Conservation (phyloP, 176 grass and related monocot species). For the barley (Hordeum vulgare) region DNA sequence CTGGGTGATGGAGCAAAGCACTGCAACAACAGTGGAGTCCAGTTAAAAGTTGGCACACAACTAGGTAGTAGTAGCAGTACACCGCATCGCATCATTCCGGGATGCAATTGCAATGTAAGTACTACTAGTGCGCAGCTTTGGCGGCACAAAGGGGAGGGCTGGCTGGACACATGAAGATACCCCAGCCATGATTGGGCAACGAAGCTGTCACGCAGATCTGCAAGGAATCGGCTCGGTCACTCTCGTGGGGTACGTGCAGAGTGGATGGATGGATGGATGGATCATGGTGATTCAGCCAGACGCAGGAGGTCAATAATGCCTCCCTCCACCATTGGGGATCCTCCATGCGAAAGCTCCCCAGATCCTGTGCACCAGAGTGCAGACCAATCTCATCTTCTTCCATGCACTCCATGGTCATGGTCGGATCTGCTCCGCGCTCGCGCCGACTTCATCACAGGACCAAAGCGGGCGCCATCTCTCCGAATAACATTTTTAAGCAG, state of each 20-base stretch:
- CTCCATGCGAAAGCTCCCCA: background rate
- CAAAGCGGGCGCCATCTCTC: background rate
- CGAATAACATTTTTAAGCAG: background rate
- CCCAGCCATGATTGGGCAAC: background rate
- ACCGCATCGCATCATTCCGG: background rate
- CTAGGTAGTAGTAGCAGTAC: no score
- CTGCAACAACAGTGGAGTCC: constrained; percentile 16
- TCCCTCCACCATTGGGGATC: constrained; percentile 8
- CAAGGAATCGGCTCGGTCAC: background rate
- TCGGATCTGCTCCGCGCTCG: background rate
- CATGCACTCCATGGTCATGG: background rate
- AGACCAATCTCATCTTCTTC: background rate
- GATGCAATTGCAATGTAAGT: constrained; percentile 13
- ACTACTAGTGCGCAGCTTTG: background rate
- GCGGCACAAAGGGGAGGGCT: background rate
- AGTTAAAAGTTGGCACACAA: constrained; percentile 5
- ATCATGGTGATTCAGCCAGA: background rate
- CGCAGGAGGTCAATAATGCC: constrained; percentile 14
- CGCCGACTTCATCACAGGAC: background rate
- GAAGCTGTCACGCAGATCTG: constrained; percentile 16
- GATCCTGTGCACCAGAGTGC: background rate
- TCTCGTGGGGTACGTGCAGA: background rate
- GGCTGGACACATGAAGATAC: background rate
- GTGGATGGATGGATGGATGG: background rate
- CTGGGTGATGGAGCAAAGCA: constrained; percentile 11